Evolutionary conservation across 2,329 filamentous ascomycete species (phyloP).

Genomic region (Ophiobolus disseminans): DNA sequence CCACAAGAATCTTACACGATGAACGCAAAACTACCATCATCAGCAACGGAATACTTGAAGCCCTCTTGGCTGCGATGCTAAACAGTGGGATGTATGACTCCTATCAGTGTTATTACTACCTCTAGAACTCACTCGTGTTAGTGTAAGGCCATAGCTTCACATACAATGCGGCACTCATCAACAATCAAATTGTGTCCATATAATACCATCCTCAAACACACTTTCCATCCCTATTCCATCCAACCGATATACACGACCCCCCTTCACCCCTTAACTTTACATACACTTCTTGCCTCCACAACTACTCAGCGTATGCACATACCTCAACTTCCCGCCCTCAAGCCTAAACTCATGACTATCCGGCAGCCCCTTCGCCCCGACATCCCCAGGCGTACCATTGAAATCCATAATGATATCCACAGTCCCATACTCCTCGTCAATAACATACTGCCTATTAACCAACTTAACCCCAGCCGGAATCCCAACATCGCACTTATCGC

Average conservation of each 20-base stretch:
- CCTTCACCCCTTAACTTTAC: constrained; percentile 15
- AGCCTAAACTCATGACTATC: constrained; percentile 44
- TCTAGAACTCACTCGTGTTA: too few species aligned
- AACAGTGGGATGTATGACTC: too few species aligned
- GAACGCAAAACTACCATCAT: too few species aligned
- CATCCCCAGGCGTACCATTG: constrained; percentile 21
- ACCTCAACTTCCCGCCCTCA: constrained; percentile 39
- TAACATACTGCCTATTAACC: constrained; percentile 37
- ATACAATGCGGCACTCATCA: too few species aligned
- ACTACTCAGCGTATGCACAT: constrained; percentile 38
- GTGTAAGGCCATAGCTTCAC: too few species aligned
- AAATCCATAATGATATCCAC: constrained; percentile 43
- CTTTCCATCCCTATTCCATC: not conserved
- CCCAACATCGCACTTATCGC: constrained; percentile 36
- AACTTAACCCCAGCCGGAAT: constrained; percentile 37
- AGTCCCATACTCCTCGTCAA: constrained; percentile 41
- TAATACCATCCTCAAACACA: not conserved
- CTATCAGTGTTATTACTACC: too few species aligned
- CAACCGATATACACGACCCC: not conserved
- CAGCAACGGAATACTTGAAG: too few species aligned
- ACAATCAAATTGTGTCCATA: too few species aligned
- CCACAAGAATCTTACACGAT: too few species aligned
- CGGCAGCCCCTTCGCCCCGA: constrained; percentile 28
- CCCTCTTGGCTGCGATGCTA: too few species aligned
- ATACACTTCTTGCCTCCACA: constrained; percentile 37